Base-by-base conservation (phyloP, 352 stramenopile genomes). In the Paralagenidium karlingii region DNA sequence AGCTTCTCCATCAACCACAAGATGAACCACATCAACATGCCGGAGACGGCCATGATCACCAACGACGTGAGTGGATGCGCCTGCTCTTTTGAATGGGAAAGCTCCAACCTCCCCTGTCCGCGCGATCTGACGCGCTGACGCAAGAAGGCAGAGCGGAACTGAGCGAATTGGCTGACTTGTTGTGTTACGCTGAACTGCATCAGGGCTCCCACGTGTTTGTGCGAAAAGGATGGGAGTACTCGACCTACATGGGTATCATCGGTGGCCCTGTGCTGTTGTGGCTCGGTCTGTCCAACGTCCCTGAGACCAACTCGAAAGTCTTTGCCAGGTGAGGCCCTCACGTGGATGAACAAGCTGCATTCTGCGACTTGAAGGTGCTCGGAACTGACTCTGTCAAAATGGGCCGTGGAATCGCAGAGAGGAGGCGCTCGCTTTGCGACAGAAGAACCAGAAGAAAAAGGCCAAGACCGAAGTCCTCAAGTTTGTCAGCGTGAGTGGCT, bases 151-250 rank as follows among this genome's bases (percentile, higher is more conserved):
- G 8, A 8, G 38, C 7, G 19, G 15, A 36, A 3, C 22, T 7
- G 19, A 36, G 16, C 30, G 19, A 36, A 22, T 7, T 36, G 7
- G 8, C 16, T 36, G 30, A 7, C 3, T 8, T 3, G 19, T 36
- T 31, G 18, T 39, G 19, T 38, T 13, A 13, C 20, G 9, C 3
- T 30, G 5, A 13, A 6, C 26, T n/a, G n/a, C n/a, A n/a, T 27
- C 24, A 90, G 76, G 69, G 60, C 48, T 85, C 77, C 38, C 77
- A 91, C 47, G 45, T 60, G 47, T 91, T 82, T 38, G 55, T 75
- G 60, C 66, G 59, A 45, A 91, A 91, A 50, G 77, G 77, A 21
- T 91, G 73, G 68, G 74, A 91, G 54, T 82, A 79, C 51, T 88
- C 74, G 16, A 64, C 59, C 26, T 85, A 86, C 56, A 65, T 86